phyloP scores from a whole-genome alignment of 1,284 basidiomycete genomes.

The Baeospora myosura region DNA sequence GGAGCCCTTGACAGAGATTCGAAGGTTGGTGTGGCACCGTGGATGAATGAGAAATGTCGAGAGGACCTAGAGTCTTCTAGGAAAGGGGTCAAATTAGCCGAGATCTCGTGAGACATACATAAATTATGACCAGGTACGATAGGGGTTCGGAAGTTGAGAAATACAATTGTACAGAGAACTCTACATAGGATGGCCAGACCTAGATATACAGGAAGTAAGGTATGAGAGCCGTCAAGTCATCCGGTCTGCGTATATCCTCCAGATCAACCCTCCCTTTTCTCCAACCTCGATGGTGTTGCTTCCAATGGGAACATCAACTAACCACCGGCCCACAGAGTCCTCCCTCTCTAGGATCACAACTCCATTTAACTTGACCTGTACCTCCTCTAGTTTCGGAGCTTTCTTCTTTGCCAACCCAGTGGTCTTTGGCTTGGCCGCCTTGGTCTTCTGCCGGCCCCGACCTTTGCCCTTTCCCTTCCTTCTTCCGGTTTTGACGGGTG shows the following conservation, averaged over 20 bases:
- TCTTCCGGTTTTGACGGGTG: slow-evolving; percentile 23
- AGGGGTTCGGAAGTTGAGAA: slow-evolving; percentile 1
- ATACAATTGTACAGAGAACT: not conserved
- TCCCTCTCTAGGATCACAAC: slow-evolving; percentile 32
- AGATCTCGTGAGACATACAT: no score
- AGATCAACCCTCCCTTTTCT: slow-evolving; percentile 54
- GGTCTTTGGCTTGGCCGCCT: slow-evolving; percentile 27
- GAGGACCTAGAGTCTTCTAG: not conserved
- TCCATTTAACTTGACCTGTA: slow-evolving; percentile 49
- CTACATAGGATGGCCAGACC: not conserved
- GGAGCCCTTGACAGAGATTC: no score
- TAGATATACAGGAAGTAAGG: not conserved
- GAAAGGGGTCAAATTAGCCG: not conserved
- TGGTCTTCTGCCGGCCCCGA: slow-evolving; percentile 27
- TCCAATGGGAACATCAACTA: slow-evolving; percentile 45
- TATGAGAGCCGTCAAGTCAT: slow-evolving; percentile 9
- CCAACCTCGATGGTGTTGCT: slow-evolving; percentile 59
- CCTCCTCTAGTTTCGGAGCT: slow-evolving; percentile 35
- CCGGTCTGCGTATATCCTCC: slow-evolving; percentile 61
- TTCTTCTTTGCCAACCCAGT: slow-evolving; percentile 29
- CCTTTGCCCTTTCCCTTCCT: slow-evolving; percentile 29
- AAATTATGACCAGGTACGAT: no score
- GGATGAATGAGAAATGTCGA: not conserved
- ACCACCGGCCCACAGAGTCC: slow-evolving; percentile 43
- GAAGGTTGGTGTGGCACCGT: no score